phyloP scores from a whole-genome alignment of 768 basidiomycete genomes.

The Amanita brunnescens region DNA sequence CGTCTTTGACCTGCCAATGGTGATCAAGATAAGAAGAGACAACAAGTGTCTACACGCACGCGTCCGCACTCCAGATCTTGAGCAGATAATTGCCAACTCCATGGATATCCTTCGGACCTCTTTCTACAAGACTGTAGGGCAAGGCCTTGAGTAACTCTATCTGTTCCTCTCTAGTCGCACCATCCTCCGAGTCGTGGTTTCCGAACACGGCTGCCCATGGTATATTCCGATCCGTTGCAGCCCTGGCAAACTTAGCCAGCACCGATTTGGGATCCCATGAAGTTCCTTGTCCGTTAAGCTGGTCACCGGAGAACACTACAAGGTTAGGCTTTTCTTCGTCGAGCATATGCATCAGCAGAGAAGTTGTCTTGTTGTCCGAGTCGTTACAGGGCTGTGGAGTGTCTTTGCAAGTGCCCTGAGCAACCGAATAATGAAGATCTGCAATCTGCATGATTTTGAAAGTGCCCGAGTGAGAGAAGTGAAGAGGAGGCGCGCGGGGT shows the following conservation, averaged over 20 bases:
- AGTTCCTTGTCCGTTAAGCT: conserved; percentile 85
- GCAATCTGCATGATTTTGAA: conserved; percentile 91
- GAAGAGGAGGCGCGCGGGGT: conserved; percentile 68
- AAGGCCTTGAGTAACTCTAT: conserved; percentile 63
- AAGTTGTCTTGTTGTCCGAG: conserved; percentile 75
- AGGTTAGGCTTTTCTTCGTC: conserved; percentile 83
- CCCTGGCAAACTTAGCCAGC: conserved; percentile 78
- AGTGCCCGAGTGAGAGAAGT: conserved; percentile 74
- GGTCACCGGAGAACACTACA: conserved; percentile 89
- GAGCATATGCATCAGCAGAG: conserved; percentile 61
- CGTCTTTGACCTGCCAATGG: conserved; percentile 56
- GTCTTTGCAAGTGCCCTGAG: conserved; percentile 70
- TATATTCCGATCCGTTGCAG: conserved; percentile 64
- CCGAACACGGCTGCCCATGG: conserved; percentile 94
- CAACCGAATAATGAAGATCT: conserved; percentile 88
- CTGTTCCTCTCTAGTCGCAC: conserved; percentile 53
- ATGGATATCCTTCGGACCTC: conserved; percentile 77
- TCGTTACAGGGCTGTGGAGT: conserved; percentile 48
- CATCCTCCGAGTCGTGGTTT: conserved; percentile 85
- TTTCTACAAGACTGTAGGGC: conserved; percentile 77
- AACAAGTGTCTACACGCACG: conserved; percentile 39
- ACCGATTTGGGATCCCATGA: conserved; percentile 87
- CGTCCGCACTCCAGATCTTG: conserved; percentile 76
- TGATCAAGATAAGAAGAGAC: background rate
- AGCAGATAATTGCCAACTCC: conserved; percentile 90